Base-by-base conservation (phyloP, 192 early-diverging fungal species). In the Chytriomyces hyalinus region DNA sequence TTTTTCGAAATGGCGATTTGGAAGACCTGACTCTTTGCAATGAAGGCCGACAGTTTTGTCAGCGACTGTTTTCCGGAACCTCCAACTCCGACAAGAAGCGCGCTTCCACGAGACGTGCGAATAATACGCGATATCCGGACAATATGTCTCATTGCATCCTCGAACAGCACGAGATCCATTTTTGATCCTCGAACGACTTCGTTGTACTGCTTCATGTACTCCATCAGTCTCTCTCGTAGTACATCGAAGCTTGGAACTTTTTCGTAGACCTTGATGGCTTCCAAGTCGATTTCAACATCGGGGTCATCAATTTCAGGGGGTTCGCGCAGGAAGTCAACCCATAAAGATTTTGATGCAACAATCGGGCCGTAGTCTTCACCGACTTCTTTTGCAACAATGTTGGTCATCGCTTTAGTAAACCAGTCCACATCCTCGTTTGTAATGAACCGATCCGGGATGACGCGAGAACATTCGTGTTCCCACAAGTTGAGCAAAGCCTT, bases 111-210 rank as follows among this genome's bases (percentile, higher is more conserved):
- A n/a, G 89, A 79, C 0, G 85, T 90, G 17, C 89, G 80, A 67
- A 90, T 86, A 77, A 90, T 90, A 57, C 89, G 76, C 4, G 89
- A 90, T 46, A 90, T 90, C 43, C 88, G 53, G n/a, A 86, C 85
- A 76, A 90, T 90, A 66, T 90, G 88, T 53, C 80, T 80, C 88
- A 90, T 90, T n/a, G 89, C 89, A 75, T 90, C 89, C 69, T 90
- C 89, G 69, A 90, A 90, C 15, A 90, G 79, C 26, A 90, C 89
- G n/a, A 90, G 80, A 76, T 90, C 87, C 88, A 90, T 90, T 57
- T 88, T 87, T 0, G 88, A 87, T 24, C 89, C 89, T 46, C 89
- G 72, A 28, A 90, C 78, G 47, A 73, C 80, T 73, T 90, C 89
- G 66, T 90, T 90, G 72, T 88, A 87, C 61, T 90, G 88, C 61